Percentiles rank a stretch among this genome's conserved stretches.
Evolutionary conservation across 148 eudicot species (phyloP).

Genomic region (Hydrangea macrophylla): DNA sequence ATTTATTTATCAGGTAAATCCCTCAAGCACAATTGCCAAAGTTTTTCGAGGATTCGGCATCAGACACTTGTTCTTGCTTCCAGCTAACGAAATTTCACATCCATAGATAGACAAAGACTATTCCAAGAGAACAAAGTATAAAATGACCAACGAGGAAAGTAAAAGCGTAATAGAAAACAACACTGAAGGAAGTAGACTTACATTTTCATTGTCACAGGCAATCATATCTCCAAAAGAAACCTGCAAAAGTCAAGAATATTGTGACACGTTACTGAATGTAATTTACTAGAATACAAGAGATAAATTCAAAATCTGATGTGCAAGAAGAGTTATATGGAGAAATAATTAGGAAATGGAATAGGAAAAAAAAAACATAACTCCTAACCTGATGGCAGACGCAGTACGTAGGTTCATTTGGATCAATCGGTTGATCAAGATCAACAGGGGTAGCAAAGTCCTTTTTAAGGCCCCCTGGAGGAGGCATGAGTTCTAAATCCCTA

Average conservation of each 20-base stretch:
- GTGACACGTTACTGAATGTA: not conserved
- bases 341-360: not conserved
- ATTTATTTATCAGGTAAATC: not conserved
- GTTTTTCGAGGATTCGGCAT: not conserved
- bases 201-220: conserved; percentile 98
- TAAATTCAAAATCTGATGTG: not conserved
- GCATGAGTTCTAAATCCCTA: conserved; percentile 97
- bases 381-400: conserved; percentile 95
- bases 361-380: conserved; percentile 10
- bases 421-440: conserved; percentile 87
- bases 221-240: conserved; percentile 99
- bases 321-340: not conserved
- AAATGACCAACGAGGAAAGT: not conserved
- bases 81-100: too few relatives aligned
- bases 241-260: conserved; percentile 34
- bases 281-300: not conserved
- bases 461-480: conserved; percentile 92
- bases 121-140: conserved; percentile 3
- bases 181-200: conserved; percentile 29
- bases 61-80: not conserved
- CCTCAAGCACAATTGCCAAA: not conserved
- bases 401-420: conserved; percentile 96
- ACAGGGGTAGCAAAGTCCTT: conserved; percentile 73
- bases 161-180: conserved; percentile 7
- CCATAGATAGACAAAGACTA: not conserved